Evolutionary conservation across 1,284 basidiomycete species (phyloP).

Genomic region (Trametes sp.): DNA sequence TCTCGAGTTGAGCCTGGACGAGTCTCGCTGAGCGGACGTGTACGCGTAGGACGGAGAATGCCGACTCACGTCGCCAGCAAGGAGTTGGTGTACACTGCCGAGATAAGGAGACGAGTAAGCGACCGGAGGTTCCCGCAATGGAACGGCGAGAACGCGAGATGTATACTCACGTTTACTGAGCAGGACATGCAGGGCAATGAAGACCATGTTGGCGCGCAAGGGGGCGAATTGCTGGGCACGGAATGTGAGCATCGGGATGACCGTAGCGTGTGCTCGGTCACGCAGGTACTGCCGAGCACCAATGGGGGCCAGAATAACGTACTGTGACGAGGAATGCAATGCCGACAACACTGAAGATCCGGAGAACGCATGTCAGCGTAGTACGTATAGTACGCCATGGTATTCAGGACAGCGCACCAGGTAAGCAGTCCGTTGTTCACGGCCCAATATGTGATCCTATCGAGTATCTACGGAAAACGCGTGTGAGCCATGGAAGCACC

Average conservation of each 20-base stretch:
- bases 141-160: not conserved
- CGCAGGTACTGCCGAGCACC: no score
- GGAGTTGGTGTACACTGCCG: constrained; percentile 27
- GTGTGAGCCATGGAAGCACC: not conserved
- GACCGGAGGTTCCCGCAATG: no score
- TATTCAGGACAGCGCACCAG: constrained; percentile 9
- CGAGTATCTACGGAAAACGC: constrained; percentile 13
- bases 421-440: constrained; percentile 32
- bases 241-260: not conserved
- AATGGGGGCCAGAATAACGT: not conserved
- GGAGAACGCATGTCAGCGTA: not conserved
- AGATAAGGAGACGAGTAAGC: not conserved
- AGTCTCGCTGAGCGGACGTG: not conserved
- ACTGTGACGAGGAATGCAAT: constrained; percentile 28
- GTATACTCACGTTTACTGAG: constrained; percentile 29
- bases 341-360: constrained; percentile 21
- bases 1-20: constrained; percentile 22
- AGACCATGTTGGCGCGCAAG: constrained; percentile 32
- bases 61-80: constrained; percentile 23
- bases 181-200: constrained; percentile 29
- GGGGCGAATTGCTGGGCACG: constrained; percentile 18
- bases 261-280: no score
- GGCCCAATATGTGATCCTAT: constrained; percentile 31
- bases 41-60: no score
- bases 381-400: not conserved